These are phyloP conservation scores for Aegilops speltoides DNA, from an alignment of 176 grass and related monocot species.

Conservation along the genomic window DNA sequence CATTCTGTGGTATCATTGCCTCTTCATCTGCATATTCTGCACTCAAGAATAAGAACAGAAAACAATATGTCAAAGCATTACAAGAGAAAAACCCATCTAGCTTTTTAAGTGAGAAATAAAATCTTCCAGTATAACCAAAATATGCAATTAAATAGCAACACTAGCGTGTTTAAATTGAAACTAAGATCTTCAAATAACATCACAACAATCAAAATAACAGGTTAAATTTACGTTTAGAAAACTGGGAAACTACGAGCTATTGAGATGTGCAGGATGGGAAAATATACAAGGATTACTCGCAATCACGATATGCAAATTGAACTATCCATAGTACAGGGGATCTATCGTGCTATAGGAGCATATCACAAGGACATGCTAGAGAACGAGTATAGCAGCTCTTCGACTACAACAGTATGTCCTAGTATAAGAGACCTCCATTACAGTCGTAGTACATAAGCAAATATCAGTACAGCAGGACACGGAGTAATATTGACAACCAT, in stretches of 20 bases:
- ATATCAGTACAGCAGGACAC: not conserved
- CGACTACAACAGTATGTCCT: not conserved
- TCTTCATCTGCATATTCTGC: conserved; percentile 59
- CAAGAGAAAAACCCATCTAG: not conserved
- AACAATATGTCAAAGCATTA: conserved; percentile 33
- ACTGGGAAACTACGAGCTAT: not conserved
- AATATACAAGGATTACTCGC: not conserved
- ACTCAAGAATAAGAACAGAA: conserved; percentile 35
- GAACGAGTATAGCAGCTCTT: not conserved
- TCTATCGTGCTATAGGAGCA: not conserved
- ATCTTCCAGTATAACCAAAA: not conserved
- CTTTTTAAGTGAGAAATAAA: not conserved
- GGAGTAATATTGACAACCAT: not conserved
- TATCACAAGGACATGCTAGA: not conserved
- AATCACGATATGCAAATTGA: not conserved
- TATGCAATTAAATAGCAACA: not conserved
- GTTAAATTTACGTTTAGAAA: not conserved
- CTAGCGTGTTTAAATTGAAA: not conserved
- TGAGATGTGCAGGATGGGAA: not conserved
- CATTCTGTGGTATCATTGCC: conserved; percentile 41
- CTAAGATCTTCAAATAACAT: not conserved
- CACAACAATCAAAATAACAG: not conserved
- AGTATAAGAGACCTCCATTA: not conserved
- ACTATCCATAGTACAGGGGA: not conserved
- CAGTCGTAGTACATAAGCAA: not conserved